Conservation (phyloP, 2,329 filamentous ascomycete genomes). For the Coniochaeta sp. region DNA sequence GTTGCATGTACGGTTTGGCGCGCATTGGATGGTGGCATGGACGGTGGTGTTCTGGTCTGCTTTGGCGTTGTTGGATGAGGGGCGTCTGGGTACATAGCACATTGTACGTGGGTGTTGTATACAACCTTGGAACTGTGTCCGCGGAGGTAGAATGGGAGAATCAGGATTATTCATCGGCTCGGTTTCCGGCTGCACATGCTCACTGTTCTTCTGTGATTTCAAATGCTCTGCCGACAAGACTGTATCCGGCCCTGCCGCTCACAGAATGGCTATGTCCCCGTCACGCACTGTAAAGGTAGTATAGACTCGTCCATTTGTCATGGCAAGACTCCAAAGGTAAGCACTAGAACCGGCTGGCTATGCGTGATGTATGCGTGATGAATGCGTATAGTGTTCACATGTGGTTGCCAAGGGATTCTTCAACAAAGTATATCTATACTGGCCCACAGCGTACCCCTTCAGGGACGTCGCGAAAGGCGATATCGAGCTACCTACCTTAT, state of each 20-base stretch:
- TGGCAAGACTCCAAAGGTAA: too few relatives aligned
- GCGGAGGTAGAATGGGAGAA: background rate
- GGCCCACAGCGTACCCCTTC: too few relatives aligned
- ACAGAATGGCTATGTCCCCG: background rate
- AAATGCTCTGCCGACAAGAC: background rate
- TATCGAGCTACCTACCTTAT: too few relatives aligned
- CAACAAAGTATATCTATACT: too few relatives aligned
- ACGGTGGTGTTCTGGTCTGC: background rate
- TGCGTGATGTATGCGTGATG: too few relatives aligned
- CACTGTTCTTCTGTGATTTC: background rate
- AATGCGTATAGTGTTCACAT: too few relatives aligned
- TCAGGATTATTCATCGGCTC: background rate
- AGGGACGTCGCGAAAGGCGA: too few relatives aligned
- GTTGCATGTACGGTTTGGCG: background rate
- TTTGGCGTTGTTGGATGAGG: background rate
- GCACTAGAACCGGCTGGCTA: too few relatives aligned
- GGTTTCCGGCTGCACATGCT: background rate
- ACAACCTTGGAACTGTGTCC: background rate
- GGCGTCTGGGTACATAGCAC: background rate
- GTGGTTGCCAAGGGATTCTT: too few relatives aligned
- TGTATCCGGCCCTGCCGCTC: background rate
- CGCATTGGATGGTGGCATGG: background rate
- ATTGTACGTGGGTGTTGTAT: background rate
- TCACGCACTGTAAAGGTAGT: too few relatives aligned
- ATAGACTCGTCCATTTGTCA: background rate